Base-by-base conservation (phyloP, 2,329 filamentous ascomycete genomes). In the Colletotrichum sp. region DNA sequence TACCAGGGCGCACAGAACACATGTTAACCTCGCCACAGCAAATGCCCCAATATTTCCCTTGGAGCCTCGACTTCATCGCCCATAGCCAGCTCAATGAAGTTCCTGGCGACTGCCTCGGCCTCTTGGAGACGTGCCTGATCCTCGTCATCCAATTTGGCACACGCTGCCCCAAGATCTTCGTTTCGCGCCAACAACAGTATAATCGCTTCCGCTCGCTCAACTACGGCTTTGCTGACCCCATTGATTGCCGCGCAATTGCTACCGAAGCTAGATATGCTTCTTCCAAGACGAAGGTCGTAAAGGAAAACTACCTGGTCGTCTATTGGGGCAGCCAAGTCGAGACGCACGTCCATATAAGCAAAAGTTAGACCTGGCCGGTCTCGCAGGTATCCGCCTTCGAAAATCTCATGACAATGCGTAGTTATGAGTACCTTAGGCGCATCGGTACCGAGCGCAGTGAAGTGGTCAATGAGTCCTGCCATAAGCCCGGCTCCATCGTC, bases 161-260 rank as follows among this genome's bases (percentile, higher is more conserved):
- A 98, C 24, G 92, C 90, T 34, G 91, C 89, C 7, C 93, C 90
- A 3, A 98, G 86, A 82, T 98, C 94, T 80, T 96, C 94, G 8
- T 95, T 94, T 66, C 89, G 90, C 18, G 91, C 90, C 38, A 94
- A 87, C 18, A 97, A 86, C 8, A 91, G 83, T 26, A 94, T 91
- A 43, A 99, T 88, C 9, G 93, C 90, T 77, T 95, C 93, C 0
- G 96, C 96, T 71, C 96, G 91, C 18, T 93, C 86, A 8, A 98
- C 90, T 12, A 98, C 90, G 7, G 89, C 88, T 21, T 85, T 81
- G 34, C 95, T 93, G 16, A 99, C 92, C 2, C 96, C 96, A 79
- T 98, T 98, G 83, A 98, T 90, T 5, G 92, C 92, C 32, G 97
- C 97, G 81, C 97, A 98, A 83, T 91, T 90, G 32, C 93, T 94